These are phyloP conservation scores for Chrysoporthe austroafricana DNA, from an alignment of 2,329 filamentous ascomycete genomes.

Conservation along the genomic window DNA sequence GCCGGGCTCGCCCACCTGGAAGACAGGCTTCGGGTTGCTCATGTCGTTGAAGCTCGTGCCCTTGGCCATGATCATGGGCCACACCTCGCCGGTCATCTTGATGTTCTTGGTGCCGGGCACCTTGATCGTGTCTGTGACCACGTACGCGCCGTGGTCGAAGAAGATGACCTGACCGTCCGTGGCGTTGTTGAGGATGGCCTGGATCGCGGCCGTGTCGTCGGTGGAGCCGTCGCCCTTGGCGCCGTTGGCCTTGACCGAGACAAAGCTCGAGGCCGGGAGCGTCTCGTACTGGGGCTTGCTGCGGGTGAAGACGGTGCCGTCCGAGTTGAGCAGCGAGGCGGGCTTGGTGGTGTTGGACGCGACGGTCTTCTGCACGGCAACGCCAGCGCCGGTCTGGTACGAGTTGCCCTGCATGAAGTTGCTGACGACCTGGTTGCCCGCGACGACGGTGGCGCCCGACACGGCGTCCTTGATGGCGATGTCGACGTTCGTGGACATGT, in stretches of 20 bases:
- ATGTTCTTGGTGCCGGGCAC: slow-evolving; percentile 70
- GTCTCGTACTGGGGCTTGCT: slow-evolving; percentile 87
- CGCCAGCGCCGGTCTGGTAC: slow-evolving; percentile 57
- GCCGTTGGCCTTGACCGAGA: slow-evolving; percentile 81
- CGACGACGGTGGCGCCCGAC: slow-evolving; percentile 64
- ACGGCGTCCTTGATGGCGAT: slow-evolving; percentile 66
- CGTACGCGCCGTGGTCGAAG: slow-evolving; percentile 76
- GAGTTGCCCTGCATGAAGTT: slow-evolving; percentile 81
- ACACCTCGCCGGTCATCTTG: slow-evolving; percentile 89
- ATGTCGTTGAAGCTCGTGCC: slow-evolving; percentile 75
- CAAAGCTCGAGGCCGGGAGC: slow-evolving; percentile 68
- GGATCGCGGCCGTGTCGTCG: slow-evolving; percentile 86
- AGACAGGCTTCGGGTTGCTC: slow-evolving; percentile 78
- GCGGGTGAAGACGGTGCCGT: slow-evolving; percentile 76
- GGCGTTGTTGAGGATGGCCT: slow-evolving; percentile 73
- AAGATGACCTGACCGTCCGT: slow-evolving; percentile 69
- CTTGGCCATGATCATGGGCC: slow-evolving; percentile 85
- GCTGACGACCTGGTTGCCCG: slow-evolving; percentile 68
- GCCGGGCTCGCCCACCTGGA: slow-evolving; percentile 79
- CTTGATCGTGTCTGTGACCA: slow-evolving; percentile 70
- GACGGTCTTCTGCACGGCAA: slow-evolving; percentile 62
- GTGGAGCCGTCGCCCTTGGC: slow-evolving; percentile 86
- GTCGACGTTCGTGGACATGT: slow-evolving; percentile 70
- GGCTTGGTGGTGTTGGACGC: slow-evolving; percentile 66
- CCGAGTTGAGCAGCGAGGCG: slow-evolving; percentile 61